These are phyloP conservation scores for Bremia lactucae DNA, from an alignment of 352 stramenopile genomes.

Conservation along the genomic window DNA sequence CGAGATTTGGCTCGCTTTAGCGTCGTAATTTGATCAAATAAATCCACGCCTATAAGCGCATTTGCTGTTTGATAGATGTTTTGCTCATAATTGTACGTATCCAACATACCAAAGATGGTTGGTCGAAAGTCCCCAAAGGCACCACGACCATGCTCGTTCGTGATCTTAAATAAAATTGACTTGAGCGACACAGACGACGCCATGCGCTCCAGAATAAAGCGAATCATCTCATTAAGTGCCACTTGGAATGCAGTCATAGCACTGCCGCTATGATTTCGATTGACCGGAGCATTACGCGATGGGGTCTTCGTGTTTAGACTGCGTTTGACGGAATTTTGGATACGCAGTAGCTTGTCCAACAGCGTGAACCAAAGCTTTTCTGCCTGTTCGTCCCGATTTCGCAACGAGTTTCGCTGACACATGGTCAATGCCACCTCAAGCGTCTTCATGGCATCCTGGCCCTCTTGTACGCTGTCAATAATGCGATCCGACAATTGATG, in stretches of 20 bases:
- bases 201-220: slow-evolving; percentile 91
- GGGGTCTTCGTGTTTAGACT: slow-evolving; percentile 69
- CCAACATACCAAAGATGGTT: slow-evolving; percentile 91
- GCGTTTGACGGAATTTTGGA: slow-evolving; percentile 87
- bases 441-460: slow-evolving; percentile 80
- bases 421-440: slow-evolving; percentile 87
- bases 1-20: slow-evolving; percentile 65
- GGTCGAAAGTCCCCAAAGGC: slow-evolving; percentile 91
- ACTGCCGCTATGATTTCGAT: slow-evolving; percentile 22
- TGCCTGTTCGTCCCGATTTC: slow-evolving; percentile 80
- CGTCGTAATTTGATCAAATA: slow-evolving; percentile 78
- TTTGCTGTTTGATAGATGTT: slow-evolving; percentile 86
- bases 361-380: slow-evolving; percentile 93
- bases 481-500: slow-evolving; percentile 70
- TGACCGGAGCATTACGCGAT: slow-evolving; percentile 34
- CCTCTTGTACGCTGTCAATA: slow-evolving; percentile 70
- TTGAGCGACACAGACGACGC: slow-evolving; percentile 88
- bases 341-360: slow-evolving; percentile 88
- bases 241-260: slow-evolving; percentile 84
- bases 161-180: slow-evolving; percentile 92
- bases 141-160: slow-evolving; percentile 87
- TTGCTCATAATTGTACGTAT: slow-evolving; percentile 87
- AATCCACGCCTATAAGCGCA: slow-evolving; percentile 68
- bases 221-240: slow-evolving; percentile 86
- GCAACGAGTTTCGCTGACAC: slow-evolving; percentile 88